These are phyloP conservation scores for Phlebiopsis flavidoalba DNA, from an alignment of 768 basidiomycete genomes.

Conservation along the genomic window DNA sequence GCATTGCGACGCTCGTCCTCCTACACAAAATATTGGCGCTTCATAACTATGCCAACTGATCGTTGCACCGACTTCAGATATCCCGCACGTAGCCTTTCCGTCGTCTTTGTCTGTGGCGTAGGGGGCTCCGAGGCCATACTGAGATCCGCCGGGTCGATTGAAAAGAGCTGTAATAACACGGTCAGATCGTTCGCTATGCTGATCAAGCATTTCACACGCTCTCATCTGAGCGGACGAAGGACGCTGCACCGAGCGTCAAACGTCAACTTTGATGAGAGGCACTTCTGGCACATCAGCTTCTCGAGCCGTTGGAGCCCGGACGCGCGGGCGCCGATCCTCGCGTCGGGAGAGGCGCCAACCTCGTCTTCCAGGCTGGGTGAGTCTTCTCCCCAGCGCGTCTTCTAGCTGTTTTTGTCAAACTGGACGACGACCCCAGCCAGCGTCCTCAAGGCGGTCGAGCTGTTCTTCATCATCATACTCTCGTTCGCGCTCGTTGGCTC, in stretches of 20 bases:
- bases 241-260: slow-evolving; percentile 36
- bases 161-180: slow-evolving; percentile 35
- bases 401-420: slow-evolving; percentile 65
- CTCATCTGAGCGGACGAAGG: slow-evolving; percentile 51
- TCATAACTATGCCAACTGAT: slow-evolving; percentile 60
- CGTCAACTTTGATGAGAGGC: slow-evolving; percentile 57
- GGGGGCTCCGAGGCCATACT: slow-evolving; percentile 53
- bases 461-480: slow-evolving; percentile 84
- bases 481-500: slow-evolving; percentile 75
- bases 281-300: slow-evolving; percentile 64
- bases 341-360: slow-evolving; percentile 57
- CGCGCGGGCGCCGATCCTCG: slow-evolving; percentile 77
- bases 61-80: slow-evolving; percentile 60
- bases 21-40: slow-evolving; percentile 64
- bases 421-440: slow-evolving; percentile 71
- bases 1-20: slow-evolving; percentile 52
- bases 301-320: slow-evolving; percentile 51
- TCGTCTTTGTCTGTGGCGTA: slow-evolving; percentile 63
- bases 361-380: slow-evolving; percentile 61
- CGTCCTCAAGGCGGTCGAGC: slow-evolving; percentile 80
- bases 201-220: slow-evolving; percentile 39
- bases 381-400: slow-evolving; percentile 59
- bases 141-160: slow-evolving; percentile 44
- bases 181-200: neutral
- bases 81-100: slow-evolving; percentile 52